Evolutionary conservation across 306 rosid species (phyloP), one percentile per base, ranked within the genome.

Genomic region (Vigna radiata): DNA sequence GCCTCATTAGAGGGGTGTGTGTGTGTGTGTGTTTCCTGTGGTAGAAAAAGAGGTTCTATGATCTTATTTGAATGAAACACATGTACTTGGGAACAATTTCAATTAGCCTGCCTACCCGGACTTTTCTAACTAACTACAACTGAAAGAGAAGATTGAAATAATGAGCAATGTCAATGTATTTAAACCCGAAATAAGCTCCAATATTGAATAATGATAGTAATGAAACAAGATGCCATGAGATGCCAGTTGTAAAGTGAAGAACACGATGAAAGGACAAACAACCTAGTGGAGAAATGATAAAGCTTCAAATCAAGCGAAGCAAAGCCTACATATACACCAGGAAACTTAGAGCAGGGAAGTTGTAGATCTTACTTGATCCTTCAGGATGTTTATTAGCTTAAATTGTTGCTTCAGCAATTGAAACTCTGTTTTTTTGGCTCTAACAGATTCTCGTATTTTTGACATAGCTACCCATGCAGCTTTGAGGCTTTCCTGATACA

Each of bases 371-470:
- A 96, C 99, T 84, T 96, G 97, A 81, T 86, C 88, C 77, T 91
- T 89, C 79, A 96, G 89, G 81, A 96, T 85, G 78, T 90, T 86
- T 18, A 88, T 85, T 56, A 96, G 78, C 89, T 87, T 96, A 78
- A 88, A 62, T 53, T 82, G 86, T 68, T 88, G 97, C 83, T 84
- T 87, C 86, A 88, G 79, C 74, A 80, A 58, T 83, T 89, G 92
- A 62, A 92, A 81, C 83, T 89, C 93, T n/a, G 77, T 77, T 81
- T 91, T 90, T 86, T 88, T 96, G 78, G 92, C 90, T 89, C 84
- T 68, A 71, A 92, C 96, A 65, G 98, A 96, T 83, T 96, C 99
- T 13, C 98, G 90, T 25, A 96, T 87, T 76, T 83, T 55, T 8
- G 87, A 89, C 47, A 90, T 93, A 33, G 91, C 80, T 81, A 84